A percentile compares a stretch with the other conserved stretches of the same genome.
Evolutionary conservation across 345 rosid species (phyloP).

Genomic region (Crucihimalaya himalaica): DNA sequence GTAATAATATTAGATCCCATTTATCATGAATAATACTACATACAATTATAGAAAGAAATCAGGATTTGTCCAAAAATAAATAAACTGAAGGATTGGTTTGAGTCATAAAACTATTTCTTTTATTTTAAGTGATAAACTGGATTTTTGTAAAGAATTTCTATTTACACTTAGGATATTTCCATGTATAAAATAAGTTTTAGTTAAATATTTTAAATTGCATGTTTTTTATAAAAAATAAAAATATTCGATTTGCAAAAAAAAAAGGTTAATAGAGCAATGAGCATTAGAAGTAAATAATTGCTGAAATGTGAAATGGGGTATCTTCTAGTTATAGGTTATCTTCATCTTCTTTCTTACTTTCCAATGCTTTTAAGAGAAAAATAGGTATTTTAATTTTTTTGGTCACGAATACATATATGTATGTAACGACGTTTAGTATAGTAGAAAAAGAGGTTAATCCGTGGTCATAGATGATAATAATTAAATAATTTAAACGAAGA

Average conservation of each 20-base stretch:
- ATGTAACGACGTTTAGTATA: too few relatives aligned
- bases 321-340: slow-evolving; percentile 24
- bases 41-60: background rate
- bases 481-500: background rate
- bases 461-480: background rate
- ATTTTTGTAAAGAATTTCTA: background rate
- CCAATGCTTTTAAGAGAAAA: background rate
- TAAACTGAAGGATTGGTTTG: background rate
- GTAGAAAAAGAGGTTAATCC: background rate
- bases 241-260: background rate
- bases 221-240: too few relatives aligned
- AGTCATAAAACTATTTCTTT: background rate
- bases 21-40: background rate
- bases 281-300: slow-evolving; percentile 3
- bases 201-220: too few relatives aligned
- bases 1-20: background rate
- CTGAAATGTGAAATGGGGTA: slow-evolving; percentile 18
- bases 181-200: background rate
- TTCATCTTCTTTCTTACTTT: slow-evolving; percentile 2
- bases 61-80: background rate
- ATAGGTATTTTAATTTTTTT: too few relatives aligned
- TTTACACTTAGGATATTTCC: background rate
- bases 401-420: too few relatives aligned
- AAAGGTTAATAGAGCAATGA: background rate
- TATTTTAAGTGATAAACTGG: background rate